Evolutionary conservation across 805 yeast genomes (phyloP), one percentile per base, ranked within the genome.

Genomic region (Starmera dryadoides): DNA sequence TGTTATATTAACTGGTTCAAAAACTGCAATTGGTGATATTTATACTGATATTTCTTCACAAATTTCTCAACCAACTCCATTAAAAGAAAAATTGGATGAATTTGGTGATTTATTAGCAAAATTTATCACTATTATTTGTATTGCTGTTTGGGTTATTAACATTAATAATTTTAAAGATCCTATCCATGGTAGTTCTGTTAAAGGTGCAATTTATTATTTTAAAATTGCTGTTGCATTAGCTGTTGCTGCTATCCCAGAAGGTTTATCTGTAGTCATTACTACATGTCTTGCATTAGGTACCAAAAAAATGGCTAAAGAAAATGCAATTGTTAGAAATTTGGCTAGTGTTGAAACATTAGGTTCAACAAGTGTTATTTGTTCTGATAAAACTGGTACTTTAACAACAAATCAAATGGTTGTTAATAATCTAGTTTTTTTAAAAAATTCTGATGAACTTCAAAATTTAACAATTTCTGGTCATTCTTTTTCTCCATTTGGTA

Each of bases 171-270:
- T 93, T 18, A 72, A 93, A 49, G 99, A 98, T 42, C 71, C 93
- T 17, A 42, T 86, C 36, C 96, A 93, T 65, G 98, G 98, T 36
- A 82, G 95, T 45, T 74, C 85, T 97, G 96, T 72, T 93, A 42
- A 98, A 93, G 46, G 93, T 94, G 97, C n/a, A n/a, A n/a, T n/a
- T n/a, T n/a, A n/a, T n/a, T n/a, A n/a, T n/a, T 91, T 93, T 64
- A 96, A 91, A 60, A 88, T 93, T 42, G 86, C 96, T 1, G 99
- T 93, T 9, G 88, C 97, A 2, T 70, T 93, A 45, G 99, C 98
- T 3, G 99, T 93, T 16, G 99, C 99, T 37, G 98, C 98, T 4
- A 93, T 93, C 51, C 99, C 99, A 6, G 99, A 93, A 63, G 99
- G 99, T 39, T 73, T 93, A 49, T 98, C 99, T 0, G 91, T 93